Conservation (phyloP, 129 eudicot genomes). For the Oenanthe sinensis region DNA sequence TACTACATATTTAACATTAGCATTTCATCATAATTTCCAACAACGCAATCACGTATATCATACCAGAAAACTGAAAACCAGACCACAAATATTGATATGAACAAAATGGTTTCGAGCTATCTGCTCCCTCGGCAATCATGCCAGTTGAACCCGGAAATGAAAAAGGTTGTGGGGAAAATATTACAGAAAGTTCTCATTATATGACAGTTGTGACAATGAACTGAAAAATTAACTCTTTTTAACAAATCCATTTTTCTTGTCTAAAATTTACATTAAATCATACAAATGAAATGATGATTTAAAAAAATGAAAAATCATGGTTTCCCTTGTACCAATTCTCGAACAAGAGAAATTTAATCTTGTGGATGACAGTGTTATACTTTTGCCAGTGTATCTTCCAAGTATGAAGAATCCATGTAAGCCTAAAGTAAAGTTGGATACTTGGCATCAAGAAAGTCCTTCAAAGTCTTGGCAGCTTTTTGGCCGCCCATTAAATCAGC, state of each 20-base stretch:
- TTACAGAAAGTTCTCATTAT: neutral
- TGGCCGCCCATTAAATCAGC: constrained; percentile 90
- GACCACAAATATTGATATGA: neutral
- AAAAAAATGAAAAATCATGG: neutral
- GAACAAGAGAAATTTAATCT: neutral
- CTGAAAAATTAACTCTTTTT: neutral
- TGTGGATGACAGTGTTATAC: neutral
- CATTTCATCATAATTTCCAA: neutral
- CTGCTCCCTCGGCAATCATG: neutral
- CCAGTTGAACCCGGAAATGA: neutral
- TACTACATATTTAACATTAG: too few species aligned
- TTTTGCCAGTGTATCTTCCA: neutral
- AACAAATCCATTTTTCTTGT: neutral
- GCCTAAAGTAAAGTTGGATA: constrained; percentile 71
- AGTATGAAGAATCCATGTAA: neutral
- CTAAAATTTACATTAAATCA: neutral
- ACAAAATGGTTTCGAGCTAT: neutral
- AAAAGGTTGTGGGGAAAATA: neutral
- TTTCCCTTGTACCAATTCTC: neutral
- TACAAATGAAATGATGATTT: neutral
- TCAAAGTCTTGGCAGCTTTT: constrained; percentile 74
- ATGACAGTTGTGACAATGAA: neutral
- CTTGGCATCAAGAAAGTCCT: constrained; percentile 96
- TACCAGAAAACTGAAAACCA: neutral
- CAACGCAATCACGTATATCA: neutral